These are phyloP conservation scores for Scheffersomyces ergatensis DNA, from an alignment of 805 yeast species.

Conservation along the genomic window DNA sequence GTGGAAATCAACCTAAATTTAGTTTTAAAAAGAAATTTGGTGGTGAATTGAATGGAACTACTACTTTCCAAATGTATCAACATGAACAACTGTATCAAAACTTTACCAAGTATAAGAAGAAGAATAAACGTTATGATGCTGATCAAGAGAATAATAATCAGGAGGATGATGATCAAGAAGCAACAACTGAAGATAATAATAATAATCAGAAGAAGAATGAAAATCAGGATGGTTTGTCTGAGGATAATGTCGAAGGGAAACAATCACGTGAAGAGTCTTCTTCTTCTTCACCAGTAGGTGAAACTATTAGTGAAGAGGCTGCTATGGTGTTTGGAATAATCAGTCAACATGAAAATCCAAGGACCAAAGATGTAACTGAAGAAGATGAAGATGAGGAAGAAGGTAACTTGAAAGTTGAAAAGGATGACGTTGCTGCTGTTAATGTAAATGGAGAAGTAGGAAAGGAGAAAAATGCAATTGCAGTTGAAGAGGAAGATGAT, in stretches of 20 bases:
- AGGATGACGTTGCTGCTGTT: conserved; percentile 1
- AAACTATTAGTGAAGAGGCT: conserved; percentile 36
- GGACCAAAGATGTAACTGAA: conserved; percentile 1
- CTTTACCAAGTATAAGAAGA: conserved; percentile 4
- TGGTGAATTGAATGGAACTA: conserved; percentile 10
- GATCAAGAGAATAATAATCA: conserved; percentile 1
- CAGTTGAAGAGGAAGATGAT: conserved; percentile 15
- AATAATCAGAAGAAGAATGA: conserved; percentile 4
- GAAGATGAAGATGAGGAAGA: conserved; percentile 5
- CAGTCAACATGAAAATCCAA: conserved; percentile 13
- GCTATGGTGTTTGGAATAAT: conserved; percentile 46
- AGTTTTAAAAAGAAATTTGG: conserved; percentile 36
- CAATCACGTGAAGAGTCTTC: conserved; percentile 1
- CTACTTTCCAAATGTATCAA: conserved; percentile 10
- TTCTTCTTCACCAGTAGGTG: conserved; percentile 8
- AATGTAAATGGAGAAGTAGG: conserved; percentile 20
- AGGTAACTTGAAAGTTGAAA: conserved; percentile 7
- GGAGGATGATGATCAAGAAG: conserved; percentile 1
- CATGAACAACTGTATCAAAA: conserved; percentile 7
- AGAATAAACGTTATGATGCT: not conserved
- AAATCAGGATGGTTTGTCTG: conserved; percentile 1
- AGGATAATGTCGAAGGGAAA: conserved; percentile 2
- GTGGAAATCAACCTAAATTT: conserved; percentile 70
- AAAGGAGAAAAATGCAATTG: conserved; percentile 14
- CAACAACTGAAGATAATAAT: not conserved